Percentiles rank a stretch among this genome's conserved stretches.
These are phyloP conservation scores for Backusella australiensis DNA, from an alignment of 192 early-diverging fungal species.

Conservation along the genomic window DNA sequence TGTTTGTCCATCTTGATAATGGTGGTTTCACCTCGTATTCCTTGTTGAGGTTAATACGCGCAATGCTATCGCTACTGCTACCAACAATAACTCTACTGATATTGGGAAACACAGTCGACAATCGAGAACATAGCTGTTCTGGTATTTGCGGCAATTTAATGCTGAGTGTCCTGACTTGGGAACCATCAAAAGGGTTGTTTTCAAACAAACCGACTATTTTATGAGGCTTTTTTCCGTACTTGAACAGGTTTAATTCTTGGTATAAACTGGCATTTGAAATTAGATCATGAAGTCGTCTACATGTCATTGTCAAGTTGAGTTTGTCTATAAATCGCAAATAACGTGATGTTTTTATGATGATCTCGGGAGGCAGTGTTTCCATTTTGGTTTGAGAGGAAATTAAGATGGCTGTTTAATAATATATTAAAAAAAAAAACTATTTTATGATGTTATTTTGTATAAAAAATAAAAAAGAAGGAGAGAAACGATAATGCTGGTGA, in stretches of 20 bases:
- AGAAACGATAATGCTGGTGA: too few species aligned
- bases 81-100: background rate
- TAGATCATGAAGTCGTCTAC: background rate
- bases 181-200: background rate
- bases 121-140: background rate
- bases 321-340: background rate
- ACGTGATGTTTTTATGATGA: background rate
- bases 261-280: background rate
- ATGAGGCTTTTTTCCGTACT: background rate
- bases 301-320: background rate
- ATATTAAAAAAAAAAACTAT: too few species aligned
- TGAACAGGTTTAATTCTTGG: background rate
- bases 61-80: background rate
- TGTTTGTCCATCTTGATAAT: background rate
- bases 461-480: too few species aligned
- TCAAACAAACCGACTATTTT: background rate
- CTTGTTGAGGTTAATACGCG: background rate
- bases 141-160: background rate
- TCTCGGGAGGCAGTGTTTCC: background rate
- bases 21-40: background rate
- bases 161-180: background rate
- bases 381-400: background rate
- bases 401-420: too few species aligned
- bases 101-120: background rate
- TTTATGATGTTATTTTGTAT: too few species aligned